These are phyloP conservation scores for Cyclostephanos tholiformis DNA, from an alignment of 108 stramenopile species.

Conservation along the genomic window DNA sequence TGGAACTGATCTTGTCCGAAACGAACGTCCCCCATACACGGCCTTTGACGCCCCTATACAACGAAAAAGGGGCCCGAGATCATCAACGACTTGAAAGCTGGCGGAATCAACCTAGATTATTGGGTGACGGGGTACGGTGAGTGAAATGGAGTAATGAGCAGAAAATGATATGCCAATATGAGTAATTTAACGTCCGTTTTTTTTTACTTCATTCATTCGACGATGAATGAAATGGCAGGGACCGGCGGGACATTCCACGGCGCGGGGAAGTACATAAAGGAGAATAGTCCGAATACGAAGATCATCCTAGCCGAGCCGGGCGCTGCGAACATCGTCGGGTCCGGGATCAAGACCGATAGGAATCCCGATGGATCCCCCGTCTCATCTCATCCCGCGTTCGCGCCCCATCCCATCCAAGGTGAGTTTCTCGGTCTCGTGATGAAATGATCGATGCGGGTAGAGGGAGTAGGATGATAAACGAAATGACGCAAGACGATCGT, in stretches of 20 bases:
- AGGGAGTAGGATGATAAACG: too few relatives aligned
- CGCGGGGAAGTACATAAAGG: slow-evolving; percentile 61
- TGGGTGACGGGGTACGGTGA: slow-evolving; percentile 57
- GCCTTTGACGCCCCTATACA: too few relatives aligned
- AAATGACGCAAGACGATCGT: neutral
- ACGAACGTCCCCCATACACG: too few relatives aligned
- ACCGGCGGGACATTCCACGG: slow-evolving; percentile 79
- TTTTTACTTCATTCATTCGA: too few relatives aligned
- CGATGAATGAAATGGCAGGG: slow-evolving; percentile 14
- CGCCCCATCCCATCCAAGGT: slow-evolving; percentile 60
- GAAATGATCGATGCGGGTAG: too few relatives aligned
- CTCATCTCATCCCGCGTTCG: slow-evolving; percentile 57
- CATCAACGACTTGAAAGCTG: slow-evolving; percentile 55
- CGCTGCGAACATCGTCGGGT: slow-evolving; percentile 63
- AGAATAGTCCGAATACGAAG: slow-evolving; percentile 62
- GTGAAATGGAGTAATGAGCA: neutral
- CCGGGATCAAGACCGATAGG: slow-evolving; percentile 59
- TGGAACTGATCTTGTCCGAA: too few relatives aligned
- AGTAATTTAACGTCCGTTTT: too few relatives aligned
- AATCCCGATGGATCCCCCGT: slow-evolving; percentile 59
- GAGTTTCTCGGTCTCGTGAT: too few relatives aligned
- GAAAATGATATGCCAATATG: too few relatives aligned
- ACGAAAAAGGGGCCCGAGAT: slow-evolving; percentile 67
- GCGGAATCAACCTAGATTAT: slow-evolving; percentile 54
- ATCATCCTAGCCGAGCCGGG: slow-evolving; percentile 71